Base-by-base conservation (phyloP, 768 basidiomycete genomes). In the Rhodotorula kratochvilovae region DNA sequence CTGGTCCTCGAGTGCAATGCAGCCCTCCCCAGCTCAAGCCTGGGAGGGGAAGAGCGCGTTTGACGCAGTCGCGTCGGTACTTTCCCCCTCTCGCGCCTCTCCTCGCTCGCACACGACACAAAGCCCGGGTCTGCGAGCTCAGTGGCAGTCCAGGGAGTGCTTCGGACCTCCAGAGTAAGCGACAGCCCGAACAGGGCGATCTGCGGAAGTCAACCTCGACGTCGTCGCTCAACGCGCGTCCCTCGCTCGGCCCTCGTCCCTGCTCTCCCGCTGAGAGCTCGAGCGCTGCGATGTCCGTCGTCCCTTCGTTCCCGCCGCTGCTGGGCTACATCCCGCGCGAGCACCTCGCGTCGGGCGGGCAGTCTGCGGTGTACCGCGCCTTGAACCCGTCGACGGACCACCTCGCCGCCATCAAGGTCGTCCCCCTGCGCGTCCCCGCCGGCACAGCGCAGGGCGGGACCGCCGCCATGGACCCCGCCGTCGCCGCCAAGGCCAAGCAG, bases 401-500 rank as follows among this genome's bases (percentile, higher is more conserved):
- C 10, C 61, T 74, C 33, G 74, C 71, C 27, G 77, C 77, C 11
- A 66, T 78, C 72, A 78, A 78, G 61, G 70, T 78, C 45, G 71
- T 78, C 31, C 70, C 70, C 3, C 29, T 71, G 51, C 43, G 35
- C 2, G 27, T 74, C 15, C 42, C 33, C 0, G 27, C 43, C 0
- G 50, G 7, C 27, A 23, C 42, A n/a, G 31, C 19, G 6, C 39
- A 39, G 39, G n/a, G 29, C 15, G 58, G 36, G 5, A 42, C 27
- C 11, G 33, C 31, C 33, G 33, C 25, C 17, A 55, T 57, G 56
- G 42, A 61, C 25, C 42, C 61, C 0, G 42, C 54, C 27, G n/a
- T 54, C 19, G 58, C 70, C 45, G 53, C 48, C 13, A 86, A 90
- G 21, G 85, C 90, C 63, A 94, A 95, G 79, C 85, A 84, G n/a